Evolutionary conservation across 2,329 filamentous ascomycete species (phyloP), one percentile per base, ranked within the genome.

Genomic region (Aureobasidium sp.): DNA sequence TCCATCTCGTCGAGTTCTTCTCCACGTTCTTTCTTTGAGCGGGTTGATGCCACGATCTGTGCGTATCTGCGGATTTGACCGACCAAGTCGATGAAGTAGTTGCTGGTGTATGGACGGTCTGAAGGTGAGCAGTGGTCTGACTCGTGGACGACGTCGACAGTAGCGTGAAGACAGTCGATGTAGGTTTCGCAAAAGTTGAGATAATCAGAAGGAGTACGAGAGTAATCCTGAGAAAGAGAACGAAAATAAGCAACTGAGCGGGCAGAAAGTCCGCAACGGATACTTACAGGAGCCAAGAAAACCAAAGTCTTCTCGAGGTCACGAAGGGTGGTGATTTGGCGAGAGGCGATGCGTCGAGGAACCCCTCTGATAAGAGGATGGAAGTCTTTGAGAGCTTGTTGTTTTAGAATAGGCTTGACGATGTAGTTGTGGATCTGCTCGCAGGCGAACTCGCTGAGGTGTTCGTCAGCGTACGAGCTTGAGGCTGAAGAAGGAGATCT

Each of bases 1-100:
- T 81, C 79, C 75, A 79, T 79, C 48, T 80, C 76, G 70, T 79
- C 76, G 61, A 78, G 71, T 49, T 75, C 74, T 68, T 82, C 78
- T 63, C 81, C 79, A 65, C 83, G 80, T 64, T 79, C 80, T 70
- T 83, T 80, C 70, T 85, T 85, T 70, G 88, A 83, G 71, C 90
- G 87, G 66, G 86, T 84, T 67, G 86, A 86, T 66, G 87, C 86
- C 69, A 97, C 85, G 73, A 94, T 89, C 70, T 86, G 84, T 64
- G 91, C 92, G 84, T 96, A 96, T 73, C 90, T 85, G 73, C 87
- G 85, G 69, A 97, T 91, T 71, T 74, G 70, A 61, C 95, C 90
- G 74, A 95, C 87, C 64, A 97, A 86, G 79, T 97, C 93, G 78
- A 97, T 88, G 74, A 97, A 97, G 78, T 97, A 97, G 73, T 90